Conservation (phyloP, 2,329 filamentous ascomycete species). For the Hymenoscyphus scutula region DNA sequence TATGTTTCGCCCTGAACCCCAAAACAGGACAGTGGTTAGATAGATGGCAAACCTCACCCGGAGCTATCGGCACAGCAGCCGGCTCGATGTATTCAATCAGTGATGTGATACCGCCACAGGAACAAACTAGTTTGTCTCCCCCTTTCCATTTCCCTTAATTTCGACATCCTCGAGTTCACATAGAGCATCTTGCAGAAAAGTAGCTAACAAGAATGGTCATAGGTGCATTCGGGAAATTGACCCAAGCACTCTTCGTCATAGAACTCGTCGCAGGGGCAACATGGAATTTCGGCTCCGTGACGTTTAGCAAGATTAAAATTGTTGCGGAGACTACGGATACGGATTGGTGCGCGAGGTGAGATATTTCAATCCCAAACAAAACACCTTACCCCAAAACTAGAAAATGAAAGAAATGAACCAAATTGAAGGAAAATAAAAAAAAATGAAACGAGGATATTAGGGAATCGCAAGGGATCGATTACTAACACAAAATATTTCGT, state of each 20-base stretch:
- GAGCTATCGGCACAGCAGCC: slow-evolving; percentile 3
- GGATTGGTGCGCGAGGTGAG: slow-evolving; percentile 8
- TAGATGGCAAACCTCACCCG: slow-evolving; percentile 5
- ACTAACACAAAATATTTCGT: background rate
- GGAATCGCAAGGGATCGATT: background rate
- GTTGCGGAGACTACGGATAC: slow-evolving; percentile 3
- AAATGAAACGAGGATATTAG: no score
- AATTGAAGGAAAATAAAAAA: no score
- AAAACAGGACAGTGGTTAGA: slow-evolving; percentile 6
- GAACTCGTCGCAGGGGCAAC: slow-evolving; percentile 8
- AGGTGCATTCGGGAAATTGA: slow-evolving; percentile 12
- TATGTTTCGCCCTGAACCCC: slow-evolving; percentile 9
- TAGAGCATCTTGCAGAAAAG: background rate
- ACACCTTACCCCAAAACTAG: no score
- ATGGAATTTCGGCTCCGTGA: slow-evolving; percentile 13
- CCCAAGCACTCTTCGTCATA: slow-evolving; percentile 13
- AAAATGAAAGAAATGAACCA: no score
- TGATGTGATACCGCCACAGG: background rate
- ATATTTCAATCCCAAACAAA: background rate
- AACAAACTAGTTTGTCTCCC: background rate
- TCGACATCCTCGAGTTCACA: no score
- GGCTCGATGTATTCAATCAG: slow-evolving; percentile 5
- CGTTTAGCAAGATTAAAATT: slow-evolving; percentile 10
- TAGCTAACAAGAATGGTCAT: background rate
- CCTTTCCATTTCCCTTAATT: no score